These are phyloP conservation scores for Hypoxylon sp. DNA, from an alignment of 2,329 filamentous ascomycete species.

Conservation along the genomic window DNA sequence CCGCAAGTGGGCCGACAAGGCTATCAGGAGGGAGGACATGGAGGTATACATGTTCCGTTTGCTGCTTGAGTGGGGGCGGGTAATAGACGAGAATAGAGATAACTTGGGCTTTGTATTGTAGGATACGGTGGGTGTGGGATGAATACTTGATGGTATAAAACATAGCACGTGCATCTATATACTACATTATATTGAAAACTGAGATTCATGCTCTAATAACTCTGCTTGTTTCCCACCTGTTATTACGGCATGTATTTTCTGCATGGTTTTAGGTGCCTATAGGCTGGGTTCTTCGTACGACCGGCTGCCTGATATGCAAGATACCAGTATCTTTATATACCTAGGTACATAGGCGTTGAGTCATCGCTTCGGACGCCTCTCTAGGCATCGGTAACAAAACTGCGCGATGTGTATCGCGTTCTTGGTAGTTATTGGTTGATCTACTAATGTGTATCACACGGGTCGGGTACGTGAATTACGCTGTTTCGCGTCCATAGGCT, in stretches of 20 bases:
- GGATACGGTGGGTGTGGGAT: background rate
- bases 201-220: no score
- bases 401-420: background rate
- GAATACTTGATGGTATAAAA: background rate
- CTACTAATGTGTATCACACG: background rate
- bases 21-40: slow-evolving; percentile 79
- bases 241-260: background rate
- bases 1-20: slow-evolving; percentile 74
- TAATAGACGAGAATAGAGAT: slow-evolving; percentile 74
- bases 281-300: background rate
- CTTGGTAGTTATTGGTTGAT: background rate
- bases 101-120: slow-evolving; percentile 58
- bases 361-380: background rate
- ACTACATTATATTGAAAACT: background rate
- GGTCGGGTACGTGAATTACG: background rate
- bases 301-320: background rate
- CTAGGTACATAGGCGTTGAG: background rate
- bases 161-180: background rate
- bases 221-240: no score
- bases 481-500: background rate
- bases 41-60: slow-evolving; percentile 85
- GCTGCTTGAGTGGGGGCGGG: slow-evolving; percentile 81
- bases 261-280: background rate
- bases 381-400: slow-evolving; percentile 4
- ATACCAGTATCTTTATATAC: background rate